Conservation (phyloP, 441 rosid genomes). For the Syzygium malaccense region DNA sequence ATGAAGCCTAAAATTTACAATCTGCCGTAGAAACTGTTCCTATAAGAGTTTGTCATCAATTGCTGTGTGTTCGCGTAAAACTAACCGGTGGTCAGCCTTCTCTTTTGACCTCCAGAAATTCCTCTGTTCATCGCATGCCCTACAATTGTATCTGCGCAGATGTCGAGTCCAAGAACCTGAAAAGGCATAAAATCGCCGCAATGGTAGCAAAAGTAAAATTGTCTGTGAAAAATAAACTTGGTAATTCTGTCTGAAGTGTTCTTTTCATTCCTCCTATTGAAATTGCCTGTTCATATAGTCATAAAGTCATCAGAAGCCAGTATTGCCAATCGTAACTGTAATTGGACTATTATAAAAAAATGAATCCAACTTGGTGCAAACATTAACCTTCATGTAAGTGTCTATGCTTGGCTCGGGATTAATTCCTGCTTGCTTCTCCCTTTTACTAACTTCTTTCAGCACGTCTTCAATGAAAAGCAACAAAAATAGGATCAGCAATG, state of each 20-base stretch:
- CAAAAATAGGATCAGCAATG: neutral
- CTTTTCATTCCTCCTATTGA: conserved; percentile 19
- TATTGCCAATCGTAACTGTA: neutral
- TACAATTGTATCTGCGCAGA: conserved; percentile 22
- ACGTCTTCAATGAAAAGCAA: conserved; percentile 1
- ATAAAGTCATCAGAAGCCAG: neutral
- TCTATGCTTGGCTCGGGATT: conserved; percentile 20
- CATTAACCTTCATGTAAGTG: conserved; percentile 22
- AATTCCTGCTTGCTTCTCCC: conserved; percentile 29
- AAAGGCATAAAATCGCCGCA: neutral
- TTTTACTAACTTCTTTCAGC: conserved; percentile 15
- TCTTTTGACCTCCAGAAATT: conserved; percentile 26
- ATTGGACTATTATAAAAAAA: neutral
- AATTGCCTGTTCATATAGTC: conserved; percentile 13
- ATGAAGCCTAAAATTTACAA: neutral
- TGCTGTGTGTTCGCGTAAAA: neutral
- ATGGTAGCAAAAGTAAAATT: neutral
- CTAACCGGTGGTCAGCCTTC: conserved; percentile 25
- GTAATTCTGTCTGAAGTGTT: conserved; percentile 21
- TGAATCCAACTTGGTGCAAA: neutral
- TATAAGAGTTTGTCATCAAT: neutral
- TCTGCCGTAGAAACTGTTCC: neutral
- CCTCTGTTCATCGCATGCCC: conserved; percentile 31
- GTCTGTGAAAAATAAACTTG: neutral
- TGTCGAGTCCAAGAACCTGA: conserved; percentile 26